Evolutionary conservation across 148 eudicot genomes (phyloP).

Genomic region (Persicaria tinctoria): DNA sequence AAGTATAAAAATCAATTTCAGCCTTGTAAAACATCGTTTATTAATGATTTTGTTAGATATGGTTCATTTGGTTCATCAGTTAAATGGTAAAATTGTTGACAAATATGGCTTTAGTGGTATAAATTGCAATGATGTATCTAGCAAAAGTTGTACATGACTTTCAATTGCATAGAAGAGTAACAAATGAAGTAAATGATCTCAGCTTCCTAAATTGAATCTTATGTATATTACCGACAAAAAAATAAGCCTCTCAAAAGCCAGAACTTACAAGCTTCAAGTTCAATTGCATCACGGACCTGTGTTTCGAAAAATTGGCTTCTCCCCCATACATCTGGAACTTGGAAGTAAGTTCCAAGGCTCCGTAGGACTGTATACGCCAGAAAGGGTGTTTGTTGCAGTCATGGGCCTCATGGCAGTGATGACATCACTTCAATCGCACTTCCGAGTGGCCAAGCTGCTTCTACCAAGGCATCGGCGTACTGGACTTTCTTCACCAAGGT

Average conservation of each 20-base stretch:
- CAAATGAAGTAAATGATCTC: slow-evolving; percentile 1
- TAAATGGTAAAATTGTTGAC: too few relatives aligned
- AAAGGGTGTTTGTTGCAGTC: neutral
- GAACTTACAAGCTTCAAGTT: neutral
- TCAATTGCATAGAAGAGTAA: neutral
- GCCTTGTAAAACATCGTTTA: too few relatives aligned
- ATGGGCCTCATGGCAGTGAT: slow-evolving; percentile 20
- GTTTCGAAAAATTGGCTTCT: neutral
- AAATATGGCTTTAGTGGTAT: too few relatives aligned
- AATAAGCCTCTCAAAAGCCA: neutral
- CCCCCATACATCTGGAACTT: neutral
- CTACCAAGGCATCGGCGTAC: slow-evolving; percentile 52
- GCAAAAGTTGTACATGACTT: neutral
- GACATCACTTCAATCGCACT: slow-evolving; percentile 82
- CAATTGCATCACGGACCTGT: neutral
- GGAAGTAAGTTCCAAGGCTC: too few relatives aligned
- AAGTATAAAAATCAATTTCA: too few relatives aligned
- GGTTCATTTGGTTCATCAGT: too few relatives aligned
- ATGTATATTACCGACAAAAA: neutral
- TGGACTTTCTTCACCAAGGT: slow-evolving; percentile 74
- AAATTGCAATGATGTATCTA: too few relatives aligned
- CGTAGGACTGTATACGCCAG: too few relatives aligned
- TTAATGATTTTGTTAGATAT: too few relatives aligned
- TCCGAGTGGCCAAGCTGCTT: slow-evolving; percentile 92
- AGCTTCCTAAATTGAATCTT: slow-evolving; percentile 9